phyloP scores from a whole-genome alignment of 768 basidiomycete genomes.

The Rhizopogon salebrosus region DNA sequence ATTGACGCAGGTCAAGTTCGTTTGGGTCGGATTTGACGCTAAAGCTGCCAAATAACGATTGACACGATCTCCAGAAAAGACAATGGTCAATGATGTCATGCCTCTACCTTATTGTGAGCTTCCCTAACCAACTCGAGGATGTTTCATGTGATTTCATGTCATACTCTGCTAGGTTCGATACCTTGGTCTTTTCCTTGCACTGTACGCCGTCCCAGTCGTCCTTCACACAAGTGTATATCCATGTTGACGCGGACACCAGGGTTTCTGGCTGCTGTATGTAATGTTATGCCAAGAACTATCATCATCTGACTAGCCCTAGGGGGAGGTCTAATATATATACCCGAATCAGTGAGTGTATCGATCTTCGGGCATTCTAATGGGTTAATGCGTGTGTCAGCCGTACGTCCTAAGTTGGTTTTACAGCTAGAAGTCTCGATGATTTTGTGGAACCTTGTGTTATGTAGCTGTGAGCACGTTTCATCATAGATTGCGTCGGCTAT shows the following conservation, averaged over 20 bases:
- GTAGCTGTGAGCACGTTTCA: background rate
- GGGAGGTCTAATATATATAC: background rate
- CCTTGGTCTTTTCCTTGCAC: background rate
- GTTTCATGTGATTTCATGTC: background rate
- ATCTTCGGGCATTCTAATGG: no score
- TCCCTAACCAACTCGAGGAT: no score
- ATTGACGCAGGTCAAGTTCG: background rate
- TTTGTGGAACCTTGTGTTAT: background rate
- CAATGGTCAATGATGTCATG: background rate
- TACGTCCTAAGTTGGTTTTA: background rate
- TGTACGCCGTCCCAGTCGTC: background rate
- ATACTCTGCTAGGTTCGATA: background rate
- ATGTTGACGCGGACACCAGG: background rate
- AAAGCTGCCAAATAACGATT: no score
- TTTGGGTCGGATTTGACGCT: background rate
- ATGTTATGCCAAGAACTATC: background rate
- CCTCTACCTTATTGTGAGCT: background rate
- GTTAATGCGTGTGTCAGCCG: background rate
- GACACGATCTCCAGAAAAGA: background rate
- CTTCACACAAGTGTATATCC: background rate
- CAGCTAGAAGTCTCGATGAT: background rate
- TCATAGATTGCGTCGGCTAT: background rate
- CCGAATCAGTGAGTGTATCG: background rate
- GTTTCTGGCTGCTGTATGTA: background rate
- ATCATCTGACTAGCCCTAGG: background rate